Conservation (phyloP, 352 stramenopile species). For the Chloridella minuta region DNA sequence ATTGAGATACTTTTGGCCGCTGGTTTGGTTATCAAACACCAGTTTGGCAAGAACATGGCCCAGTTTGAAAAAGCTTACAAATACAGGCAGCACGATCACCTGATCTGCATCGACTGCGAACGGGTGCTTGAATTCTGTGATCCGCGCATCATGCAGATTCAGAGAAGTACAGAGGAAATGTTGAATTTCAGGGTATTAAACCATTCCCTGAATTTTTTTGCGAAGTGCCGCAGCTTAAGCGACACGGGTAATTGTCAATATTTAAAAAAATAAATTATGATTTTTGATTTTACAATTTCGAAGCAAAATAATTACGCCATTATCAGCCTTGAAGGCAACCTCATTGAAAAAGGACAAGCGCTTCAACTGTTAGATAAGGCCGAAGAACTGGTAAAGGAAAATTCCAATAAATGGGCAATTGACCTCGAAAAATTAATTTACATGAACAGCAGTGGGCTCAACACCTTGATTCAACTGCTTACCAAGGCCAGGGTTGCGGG, state of each 20-base stretch:
- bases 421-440: background rate
- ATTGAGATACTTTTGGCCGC: background rate
- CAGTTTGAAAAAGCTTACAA: slow-evolving; percentile 4
- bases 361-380: background rate
- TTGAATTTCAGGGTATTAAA: background rate
- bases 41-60: background rate
- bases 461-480: background rate
- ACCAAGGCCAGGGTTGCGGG: background rate
- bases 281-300: background rate
- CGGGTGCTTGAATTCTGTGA: background rate
- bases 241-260: background rate
- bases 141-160: background rate
- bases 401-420: background rate
- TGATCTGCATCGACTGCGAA: background rate
- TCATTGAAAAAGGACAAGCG: background rate
- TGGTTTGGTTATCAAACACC: background rate
- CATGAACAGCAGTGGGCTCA: background rate
- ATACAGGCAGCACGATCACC: background rate
- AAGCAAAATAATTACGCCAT: background rate
- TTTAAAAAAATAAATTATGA: slow-evolving; percentile 4
- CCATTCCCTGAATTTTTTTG: background rate
- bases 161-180: background rate
- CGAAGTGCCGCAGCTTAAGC: background rate
- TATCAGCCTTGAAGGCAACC: background rate
- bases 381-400: background rate